phyloP scores from a whole-genome alignment of 306 rosid genomes.

The Medicago lupulina region DNA sequence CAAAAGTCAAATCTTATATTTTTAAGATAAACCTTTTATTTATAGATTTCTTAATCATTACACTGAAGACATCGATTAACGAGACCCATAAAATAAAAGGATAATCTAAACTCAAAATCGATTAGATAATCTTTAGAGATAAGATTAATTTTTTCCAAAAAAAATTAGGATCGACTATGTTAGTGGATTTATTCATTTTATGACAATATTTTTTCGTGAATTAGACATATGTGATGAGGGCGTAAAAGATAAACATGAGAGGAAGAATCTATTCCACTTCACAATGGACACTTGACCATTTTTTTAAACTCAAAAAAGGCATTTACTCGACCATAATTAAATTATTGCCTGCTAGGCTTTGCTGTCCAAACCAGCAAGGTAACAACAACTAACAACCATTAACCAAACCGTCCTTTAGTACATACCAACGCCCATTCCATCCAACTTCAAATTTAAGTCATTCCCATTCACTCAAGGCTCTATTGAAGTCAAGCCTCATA shows the following conservation, averaged over 20 bases:
- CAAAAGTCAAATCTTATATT: too few species aligned
- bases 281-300: not conserved
- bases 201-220: too few species aligned
- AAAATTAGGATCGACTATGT: too few species aligned
- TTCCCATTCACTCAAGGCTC: not conserved
- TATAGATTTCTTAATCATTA: too few species aligned
- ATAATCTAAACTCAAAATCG: too few species aligned
- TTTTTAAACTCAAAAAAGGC: not conserved
- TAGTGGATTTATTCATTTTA: too few species aligned
- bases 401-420: not conserved
- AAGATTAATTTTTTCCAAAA: too few species aligned
- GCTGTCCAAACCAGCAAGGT: not conserved
- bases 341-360: not conserved
- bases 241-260: not conserved
- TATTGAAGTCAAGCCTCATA: constrained; percentile 23
- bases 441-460: constrained; percentile 19
- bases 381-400: not conserved
- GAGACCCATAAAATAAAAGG: too few species aligned
- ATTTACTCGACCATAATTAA: not conserved
- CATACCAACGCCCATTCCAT: constrained; percentile 12
- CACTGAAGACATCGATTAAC: too few species aligned
- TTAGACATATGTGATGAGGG: too few species aligned
- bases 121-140: too few species aligned
- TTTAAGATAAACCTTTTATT: too few species aligned
- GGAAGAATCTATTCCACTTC: not conserved